phyloP scores from a whole-genome alignment of 1,139 yeast genomes.

The Kurtzmaniella quercitrusa region DNA sequence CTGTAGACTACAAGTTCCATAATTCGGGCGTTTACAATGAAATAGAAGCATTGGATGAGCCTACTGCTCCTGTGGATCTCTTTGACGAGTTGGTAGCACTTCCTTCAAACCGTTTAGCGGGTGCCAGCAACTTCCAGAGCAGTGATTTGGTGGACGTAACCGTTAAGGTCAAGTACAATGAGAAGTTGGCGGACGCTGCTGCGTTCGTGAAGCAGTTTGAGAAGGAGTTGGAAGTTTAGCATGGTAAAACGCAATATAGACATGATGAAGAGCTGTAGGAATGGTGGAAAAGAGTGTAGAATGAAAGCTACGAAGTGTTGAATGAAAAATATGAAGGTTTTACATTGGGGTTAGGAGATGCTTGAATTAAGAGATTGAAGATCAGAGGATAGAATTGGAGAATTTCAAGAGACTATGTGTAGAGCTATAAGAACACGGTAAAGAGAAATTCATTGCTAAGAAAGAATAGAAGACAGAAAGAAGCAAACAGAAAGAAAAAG shows the following conservation, averaged over 20 bases:
- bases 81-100: constrained; percentile 49
- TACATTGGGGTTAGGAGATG: no score
- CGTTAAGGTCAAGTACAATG: constrained; percentile 40
- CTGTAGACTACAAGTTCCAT: constrained; percentile 24
- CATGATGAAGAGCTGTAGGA: neutral
- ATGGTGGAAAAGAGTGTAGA: neutral
- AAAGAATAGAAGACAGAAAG: no score
- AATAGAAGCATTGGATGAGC: constrained; percentile 5
- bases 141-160: constrained; percentile 34
- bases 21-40: constrained; percentile 4
- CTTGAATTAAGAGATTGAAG: no score
- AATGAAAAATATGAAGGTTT: no score
- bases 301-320: no score
- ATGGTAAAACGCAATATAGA: neutral
- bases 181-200: constrained; percentile 30
- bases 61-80: constrained; percentile 12
- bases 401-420: no score
- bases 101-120: constrained; percentile 16
- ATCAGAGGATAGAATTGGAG: no score
- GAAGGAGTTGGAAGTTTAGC: neutral
- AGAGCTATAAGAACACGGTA: no score
- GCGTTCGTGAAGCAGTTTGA: constrained; percentile 16
- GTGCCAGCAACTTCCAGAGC: constrained; percentile 5
- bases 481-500: no score
- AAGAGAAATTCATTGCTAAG: no score